phyloP scores from a whole-genome alignment of 768 basidiomycete genomes.

The Rhodotorula paludigena region DNA sequence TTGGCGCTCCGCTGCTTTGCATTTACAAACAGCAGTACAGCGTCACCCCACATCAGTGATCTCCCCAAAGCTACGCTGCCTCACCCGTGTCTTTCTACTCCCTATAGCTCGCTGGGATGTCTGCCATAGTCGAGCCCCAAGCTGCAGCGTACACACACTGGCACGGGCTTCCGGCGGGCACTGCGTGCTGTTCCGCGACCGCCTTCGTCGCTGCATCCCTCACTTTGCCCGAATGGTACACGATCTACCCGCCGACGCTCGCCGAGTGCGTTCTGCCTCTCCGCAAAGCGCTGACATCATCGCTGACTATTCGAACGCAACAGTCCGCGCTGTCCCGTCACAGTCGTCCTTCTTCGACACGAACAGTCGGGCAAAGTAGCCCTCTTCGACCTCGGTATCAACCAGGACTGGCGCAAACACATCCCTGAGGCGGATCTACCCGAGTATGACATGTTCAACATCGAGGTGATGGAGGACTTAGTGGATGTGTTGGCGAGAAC shows the following conservation, averaged over 20 bases:
- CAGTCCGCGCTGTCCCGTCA: constrained; percentile 15
- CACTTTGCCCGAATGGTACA: neutral
- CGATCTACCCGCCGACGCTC: neutral
- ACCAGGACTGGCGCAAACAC: neutral
- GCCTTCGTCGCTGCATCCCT: constrained; percentile 4
- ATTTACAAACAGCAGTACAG: too few species aligned
- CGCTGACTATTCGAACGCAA: too few species aligned
- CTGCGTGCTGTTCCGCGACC: neutral
- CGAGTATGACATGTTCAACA: neutral
- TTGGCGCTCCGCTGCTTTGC: too few species aligned
- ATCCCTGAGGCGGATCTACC: neutral
- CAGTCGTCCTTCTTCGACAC: constrained; percentile 23
- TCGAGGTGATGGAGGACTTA: neutral
- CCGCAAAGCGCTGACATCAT: too few species aligned
- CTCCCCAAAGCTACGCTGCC: too few species aligned
- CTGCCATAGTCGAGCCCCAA: too few species aligned
- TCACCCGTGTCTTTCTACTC: too few species aligned
- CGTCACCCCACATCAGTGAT: too few species aligned
- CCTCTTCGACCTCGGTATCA: constrained; percentile 28
- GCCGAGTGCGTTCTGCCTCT: neutral
- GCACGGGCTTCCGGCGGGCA: constrained; percentile 9
- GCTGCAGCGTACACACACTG: too few species aligned
- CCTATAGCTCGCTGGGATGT: too few species aligned
- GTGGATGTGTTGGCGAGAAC: constrained; percentile 7
- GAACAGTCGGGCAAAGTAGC: constrained; percentile 3